A percentile compares a stretch with the other conserved stretches of the same genome.
Evolutionary conservation across 2,329 filamentous ascomycete genomes (phyloP).

Genomic region (Fusarium newnesense): DNA sequence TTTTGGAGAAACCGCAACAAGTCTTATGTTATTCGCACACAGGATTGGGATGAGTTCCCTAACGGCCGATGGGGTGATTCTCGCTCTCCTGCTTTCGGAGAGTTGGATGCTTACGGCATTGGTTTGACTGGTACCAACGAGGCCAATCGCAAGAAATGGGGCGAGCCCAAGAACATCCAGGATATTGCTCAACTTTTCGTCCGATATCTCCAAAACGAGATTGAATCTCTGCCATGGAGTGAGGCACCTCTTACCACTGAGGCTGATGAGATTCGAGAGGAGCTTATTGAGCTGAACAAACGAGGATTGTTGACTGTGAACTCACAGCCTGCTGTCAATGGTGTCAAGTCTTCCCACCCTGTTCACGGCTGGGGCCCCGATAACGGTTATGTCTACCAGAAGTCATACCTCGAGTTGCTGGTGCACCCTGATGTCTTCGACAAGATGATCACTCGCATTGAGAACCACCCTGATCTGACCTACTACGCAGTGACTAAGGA

Average conservation of each 20-base stretch:
- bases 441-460: slow-evolving; percentile 81
- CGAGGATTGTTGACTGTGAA: slow-evolving; percentile 95
- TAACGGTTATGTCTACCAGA: slow-evolving; percentile 98
- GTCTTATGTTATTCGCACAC: slow-evolving; percentile 93
- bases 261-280: slow-evolving; percentile 78
- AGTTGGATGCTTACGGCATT: slow-evolving; percentile 93
- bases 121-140: slow-evolving; percentile 95
- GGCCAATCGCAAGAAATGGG: slow-evolving; percentile 95
- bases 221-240: slow-evolving; percentile 92
- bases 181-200: slow-evolving; percentile 89
- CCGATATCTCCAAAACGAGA: slow-evolving; percentile 81
- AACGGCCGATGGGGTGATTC: slow-evolving; percentile 99
- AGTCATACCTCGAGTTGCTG: slow-evolving; percentile 93
- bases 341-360: slow-evolving; percentile 86
- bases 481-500: slow-evolving; percentile 93
- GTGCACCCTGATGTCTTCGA: slow-evolving; percentile 82
- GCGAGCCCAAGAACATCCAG: slow-evolving; percentile 79
- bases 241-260: slow-evolving; percentile 87
- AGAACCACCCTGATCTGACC: slow-evolving; percentile 82
- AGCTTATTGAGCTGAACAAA: slow-evolving; percentile 84
- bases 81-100: slow-evolving; percentile 93
- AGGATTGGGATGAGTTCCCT: slow-evolving; percentile 99
- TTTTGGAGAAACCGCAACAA: slow-evolving; percentile 99
- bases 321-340: slow-evolving; percentile 94
- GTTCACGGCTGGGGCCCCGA: slow-evolving; percentile 93